Evolutionary conservation across 352 stramenopile species (phyloP).

Genomic region (Pythium diclinum): DNA sequence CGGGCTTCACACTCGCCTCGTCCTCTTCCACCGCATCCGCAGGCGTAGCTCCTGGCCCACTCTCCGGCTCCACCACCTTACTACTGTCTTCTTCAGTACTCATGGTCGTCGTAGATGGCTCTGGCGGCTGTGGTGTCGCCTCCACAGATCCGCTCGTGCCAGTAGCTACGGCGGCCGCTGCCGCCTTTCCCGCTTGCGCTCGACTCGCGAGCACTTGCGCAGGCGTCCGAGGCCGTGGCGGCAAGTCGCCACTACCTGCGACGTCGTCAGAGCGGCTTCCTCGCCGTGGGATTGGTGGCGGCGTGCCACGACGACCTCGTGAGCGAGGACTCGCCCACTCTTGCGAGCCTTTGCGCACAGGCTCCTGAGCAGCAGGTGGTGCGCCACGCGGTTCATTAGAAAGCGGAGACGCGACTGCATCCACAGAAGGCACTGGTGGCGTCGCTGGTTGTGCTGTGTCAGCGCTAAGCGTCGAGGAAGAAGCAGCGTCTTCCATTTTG

Average conservation of each 20-base stretch:
- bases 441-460: background rate
- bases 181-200: conserved; percentile 10
- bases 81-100: background rate
- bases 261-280: conserved; percentile 9
- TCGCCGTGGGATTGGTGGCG: conserved; percentile 21
- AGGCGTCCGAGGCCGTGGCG: conserved; percentile 16
- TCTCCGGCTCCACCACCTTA: background rate
- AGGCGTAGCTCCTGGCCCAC: background rate
- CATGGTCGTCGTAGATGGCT: background rate
- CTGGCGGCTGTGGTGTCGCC: background rate
- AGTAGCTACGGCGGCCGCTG: background rate
- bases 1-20: background rate
- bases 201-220: conserved; percentile 25
- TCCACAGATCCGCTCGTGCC: background rate
- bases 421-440: background rate
- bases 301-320: conserved; percentile 15
- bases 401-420: background rate
- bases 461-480: background rate
- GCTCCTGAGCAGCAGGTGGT: background rate
- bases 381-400: background rate
- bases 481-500: background rate
- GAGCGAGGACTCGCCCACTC: conserved; percentile 24
- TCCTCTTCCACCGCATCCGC: background rate
- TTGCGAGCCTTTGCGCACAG: conserved; percentile 13
- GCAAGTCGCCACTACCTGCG: background rate